Conservation (phyloP, 2,329 filamentous ascomycete species). For the Arachnomyces sp. region DNA sequence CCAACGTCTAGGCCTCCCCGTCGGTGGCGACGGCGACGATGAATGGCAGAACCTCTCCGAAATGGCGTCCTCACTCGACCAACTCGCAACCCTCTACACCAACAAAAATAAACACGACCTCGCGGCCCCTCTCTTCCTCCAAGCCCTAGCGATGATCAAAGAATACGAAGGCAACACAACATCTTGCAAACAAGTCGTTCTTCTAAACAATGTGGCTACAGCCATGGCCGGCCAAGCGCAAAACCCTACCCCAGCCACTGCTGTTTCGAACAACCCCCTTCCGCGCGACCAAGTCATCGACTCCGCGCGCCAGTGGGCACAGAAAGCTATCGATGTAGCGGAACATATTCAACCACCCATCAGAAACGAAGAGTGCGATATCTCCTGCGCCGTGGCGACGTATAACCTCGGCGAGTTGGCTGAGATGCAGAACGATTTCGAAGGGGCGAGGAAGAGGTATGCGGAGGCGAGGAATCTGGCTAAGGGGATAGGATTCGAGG, state of each 20-base stretch:
- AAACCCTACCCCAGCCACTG: slow-evolving; percentile 25
- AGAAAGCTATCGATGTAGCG: slow-evolving; percentile 63
- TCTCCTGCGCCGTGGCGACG: slow-evolving; percentile 73
- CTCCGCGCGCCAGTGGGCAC: slow-evolving; percentile 68
- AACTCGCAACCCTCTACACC: slow-evolving; percentile 70
- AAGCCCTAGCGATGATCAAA: slow-evolving; percentile 64
- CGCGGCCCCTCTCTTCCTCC: slow-evolving; percentile 76
- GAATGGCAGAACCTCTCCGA: slow-evolving; percentile 33
- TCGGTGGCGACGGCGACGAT: slow-evolving; percentile 41
- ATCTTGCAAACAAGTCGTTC: slow-evolving; percentile 67
- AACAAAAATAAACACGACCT: slow-evolving; percentile 67
- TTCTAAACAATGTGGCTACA: slow-evolving; percentile 50
- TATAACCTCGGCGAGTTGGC: slow-evolving; percentile 81
- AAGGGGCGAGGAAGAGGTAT: slow-evolving; percentile 60
- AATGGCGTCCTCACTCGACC: slow-evolving; percentile 34
- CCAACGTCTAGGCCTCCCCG: slow-evolving; percentile 57
- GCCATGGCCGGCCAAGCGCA: slow-evolving; percentile 39
- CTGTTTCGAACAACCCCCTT: slow-evolving; percentile 32
- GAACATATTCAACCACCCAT: slow-evolving; percentile 56
- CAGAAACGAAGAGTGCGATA: slow-evolving; percentile 70
- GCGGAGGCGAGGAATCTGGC: slow-evolving; percentile 57
- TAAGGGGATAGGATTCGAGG: slow-evolving; percentile 34
- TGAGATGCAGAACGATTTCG: slow-evolving; percentile 59
- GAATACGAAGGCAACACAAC: slow-evolving; percentile 32
- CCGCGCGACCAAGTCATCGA: slow-evolving; percentile 56